Base-by-base conservation (phyloP, 345 rosid species). In the Leavenworthia alabamica region DNA sequence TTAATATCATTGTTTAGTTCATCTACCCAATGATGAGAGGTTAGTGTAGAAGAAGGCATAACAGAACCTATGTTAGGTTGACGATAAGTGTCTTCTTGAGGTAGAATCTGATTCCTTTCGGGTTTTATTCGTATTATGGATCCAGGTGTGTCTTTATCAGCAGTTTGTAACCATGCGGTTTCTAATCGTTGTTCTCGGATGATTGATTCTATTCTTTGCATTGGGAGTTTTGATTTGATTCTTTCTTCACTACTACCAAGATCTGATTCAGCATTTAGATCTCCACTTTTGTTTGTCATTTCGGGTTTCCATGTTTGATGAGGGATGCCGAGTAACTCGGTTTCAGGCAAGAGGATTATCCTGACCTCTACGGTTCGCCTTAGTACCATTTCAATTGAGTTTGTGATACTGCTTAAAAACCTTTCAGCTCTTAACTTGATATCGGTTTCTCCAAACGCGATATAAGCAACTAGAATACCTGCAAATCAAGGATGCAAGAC, bases 101-200 rank as follows among this genome's bases (percentile, higher is more conserved):
- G 97, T 62, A 86, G 79, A 60, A 89, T 82, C 73, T 89, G 94
- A 68, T 86, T 93, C 83, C 81, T 93, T 75, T 86, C 97, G 8
- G 95, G 99, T 75, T 81, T 89, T 68, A 76, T 36, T 27, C 76
- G 73, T 71, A 54, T 56, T 54, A 85, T 31, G 3, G 94, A 79
- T 19, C 86, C 88, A 41, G 88, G 81, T 17, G 86, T 82, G 68
- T 89, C 89, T 78, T 89, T 89, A 69, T 89, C 99, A 41, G 85
- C 78, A 16, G 91, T 80, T 69, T 93, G 99, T 75, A 93, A 75
- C 99, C 97, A 93, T 10, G 99, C 99, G 24, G 90, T 89, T 77
- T 93, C 97, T 68, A 93, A 75, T 71, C 83, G 81, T 74, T 93
- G 99, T 75, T 93, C 99, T 19, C 84, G 80, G 70, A 93, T 93